Base-by-base conservation (phyloP, 306 rosid species). In the Medicago ruthenica region DNA sequence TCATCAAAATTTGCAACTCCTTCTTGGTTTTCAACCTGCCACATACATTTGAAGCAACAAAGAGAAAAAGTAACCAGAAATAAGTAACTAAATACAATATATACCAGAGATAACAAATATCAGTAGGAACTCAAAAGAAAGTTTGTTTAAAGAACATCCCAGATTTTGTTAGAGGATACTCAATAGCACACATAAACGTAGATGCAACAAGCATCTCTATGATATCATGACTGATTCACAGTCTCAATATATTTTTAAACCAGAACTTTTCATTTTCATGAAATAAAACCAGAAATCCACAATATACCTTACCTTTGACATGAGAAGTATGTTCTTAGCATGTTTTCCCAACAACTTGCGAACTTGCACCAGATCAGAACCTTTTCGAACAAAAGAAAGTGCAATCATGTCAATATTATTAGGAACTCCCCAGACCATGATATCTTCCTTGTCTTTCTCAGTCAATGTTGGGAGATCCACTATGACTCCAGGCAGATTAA, bases 1-100 rank as follows among this genome's bases (percentile, higher is more conserved):
- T 95, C 98, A 67, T 95, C 98, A 79, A 95, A 95, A 76, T 95
- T 95, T 18, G 98, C 98, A 79, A 95, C 98, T 16, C 98, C 99
- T 79, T 95, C 97, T 84, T 92, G 99, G 76, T 95, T 95, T 81
- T 95, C 99, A 77, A 95, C 99, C 99, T 95, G 82, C 51, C 74
- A 83, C 40, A 40, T 71, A 77, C 76, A 82, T 53, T 65, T 67
- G 41, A 54, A 61, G 53, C 13, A 34, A 55, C 42, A 0, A 31
- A 11, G 7, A 20, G 53, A 58, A 27, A 70, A 31, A 65, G 5
- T 8, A 41, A 45, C 45, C 39, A 51, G 27, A 68, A 73, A 68
- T 44, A 69, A 44, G 20, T 16, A 31, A 20, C 12, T 17, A 34
- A 83, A 78, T 21, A 59, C n/a, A 41, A 24, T 17, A 58, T n/a